Base-by-base conservation (phyloP, 2,329 filamentous ascomycete species). In the Scedosporium boydii region DNA sequence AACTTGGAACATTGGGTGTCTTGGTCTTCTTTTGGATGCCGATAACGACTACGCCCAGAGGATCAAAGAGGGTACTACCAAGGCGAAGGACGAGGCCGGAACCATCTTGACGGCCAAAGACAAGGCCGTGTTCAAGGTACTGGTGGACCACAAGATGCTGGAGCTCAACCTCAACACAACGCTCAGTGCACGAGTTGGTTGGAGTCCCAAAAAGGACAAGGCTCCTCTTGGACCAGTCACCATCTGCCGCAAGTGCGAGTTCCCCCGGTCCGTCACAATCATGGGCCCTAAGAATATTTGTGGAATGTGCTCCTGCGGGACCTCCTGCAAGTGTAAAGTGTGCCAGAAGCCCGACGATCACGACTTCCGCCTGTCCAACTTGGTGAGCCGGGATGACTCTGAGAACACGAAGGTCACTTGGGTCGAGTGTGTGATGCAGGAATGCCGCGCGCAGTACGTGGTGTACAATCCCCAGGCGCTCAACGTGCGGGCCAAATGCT, bases 371-470 rank as follows among this genome's bases (percentile, higher is more conserved):
- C 9, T 69, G 12, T 57, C 63, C 2, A 65, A 65, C 18, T 69
- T 73, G 53, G 78, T 76, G 21, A 71, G 69, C 0, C 63, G 63
- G 26, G 66, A 70, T 0, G 71, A 77, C 62, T 67, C 66, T 44
- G 68, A 72, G 48, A 60, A 63, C 7, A 76, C 75, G 0, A 65
- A 67, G 3, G 72, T 70, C 0, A 70, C 72, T 16, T 82, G 80
- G 80, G 77, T 80, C 0, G 80, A 82, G 67, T 83, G 80, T 66
- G 69, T 64, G 44, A 69, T 73, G n/a, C 62, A 58, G 1, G 67
- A 68, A 7, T 82, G 80, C 67, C 74, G 78, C 10, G 77, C 74
- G 1, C 79, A 81, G 67, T 83, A 82, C 65, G 75, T 82, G 29
- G 76, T 82, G 4, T 82, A 82, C 67, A 73, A 77, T 51, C 67